Evolutionary conservation across 1,284 basidiomycete species (phyloP).

Genomic region (Rhodotorula sp.): DNA sequence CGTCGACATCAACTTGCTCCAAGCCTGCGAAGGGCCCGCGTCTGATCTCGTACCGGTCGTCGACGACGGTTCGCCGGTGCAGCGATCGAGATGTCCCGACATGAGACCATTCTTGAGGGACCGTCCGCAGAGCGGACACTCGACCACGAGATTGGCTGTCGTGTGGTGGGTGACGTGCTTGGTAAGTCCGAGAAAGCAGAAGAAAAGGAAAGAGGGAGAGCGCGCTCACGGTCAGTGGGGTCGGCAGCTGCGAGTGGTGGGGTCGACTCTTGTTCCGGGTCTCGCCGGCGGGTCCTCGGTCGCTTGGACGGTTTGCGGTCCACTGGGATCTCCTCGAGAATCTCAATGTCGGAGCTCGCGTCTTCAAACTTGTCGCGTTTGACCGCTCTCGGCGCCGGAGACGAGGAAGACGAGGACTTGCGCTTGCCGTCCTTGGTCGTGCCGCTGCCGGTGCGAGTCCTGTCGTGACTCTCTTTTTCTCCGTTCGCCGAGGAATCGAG

Average conservation of each 20-base stretch:
- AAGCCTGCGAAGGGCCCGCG: neutral
- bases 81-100: conserved; percentile 12
- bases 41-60: neutral
- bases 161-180: too few relatives aligned
- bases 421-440: neutral
- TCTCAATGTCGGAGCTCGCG: conserved; percentile 27
- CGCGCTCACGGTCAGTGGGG: conserved; percentile 17
- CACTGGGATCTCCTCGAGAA: neutral
- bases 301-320: neutral
- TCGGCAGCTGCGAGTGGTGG: conserved; percentile 1
- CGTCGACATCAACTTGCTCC: conserved; percentile 6
- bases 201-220: neutral
- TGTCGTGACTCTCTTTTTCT: too few relatives aligned
- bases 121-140: conserved; percentile 28
- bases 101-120: conserved; percentile 22
- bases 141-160: conserved; percentile 22
- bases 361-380: neutral
- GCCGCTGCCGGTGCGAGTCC: neutral
- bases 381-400: neutral
- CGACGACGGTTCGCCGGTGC: neutral
- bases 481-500: too few relatives aligned
- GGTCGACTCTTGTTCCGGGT: neutral
- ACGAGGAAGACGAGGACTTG: neutral
- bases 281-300: neutral
- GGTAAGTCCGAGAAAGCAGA: too few relatives aligned